Percentiles rank a stretch among this genome's conserved stretches.
Conservation (phyloP, 2,329 filamentous ascomycete genomes). For the Aspergillus terreus region DNA sequence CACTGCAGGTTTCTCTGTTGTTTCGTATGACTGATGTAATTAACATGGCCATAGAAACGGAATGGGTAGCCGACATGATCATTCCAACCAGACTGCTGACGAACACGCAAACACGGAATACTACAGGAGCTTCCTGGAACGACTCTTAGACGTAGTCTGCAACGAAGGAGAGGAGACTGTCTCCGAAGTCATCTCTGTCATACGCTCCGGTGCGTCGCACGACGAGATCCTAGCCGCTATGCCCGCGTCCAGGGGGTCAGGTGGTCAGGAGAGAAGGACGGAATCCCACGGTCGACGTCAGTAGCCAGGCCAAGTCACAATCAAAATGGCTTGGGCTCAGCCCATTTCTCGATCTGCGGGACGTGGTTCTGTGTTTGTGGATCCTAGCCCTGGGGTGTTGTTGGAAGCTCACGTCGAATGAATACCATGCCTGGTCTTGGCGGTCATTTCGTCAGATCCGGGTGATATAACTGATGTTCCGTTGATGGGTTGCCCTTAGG, state of each 20-base stretch:
- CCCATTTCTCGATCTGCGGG: background rate
- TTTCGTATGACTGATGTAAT: background rate
- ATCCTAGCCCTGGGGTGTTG: background rate
- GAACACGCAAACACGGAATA: constrained; percentile 15
- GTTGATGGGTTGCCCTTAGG: background rate
- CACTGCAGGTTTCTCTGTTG: background rate
- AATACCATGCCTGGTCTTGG: background rate
- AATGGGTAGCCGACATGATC: background rate
- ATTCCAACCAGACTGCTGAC: constrained; percentile 4
- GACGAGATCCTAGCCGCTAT: constrained; percentile 21
- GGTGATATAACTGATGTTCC: background rate
- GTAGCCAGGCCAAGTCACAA: background rate
- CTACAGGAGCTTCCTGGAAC: constrained; percentile 23
- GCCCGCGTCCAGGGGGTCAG: constrained; percentile 8
- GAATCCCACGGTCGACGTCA: constrained; percentile 1
- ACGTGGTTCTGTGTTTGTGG: background rate
- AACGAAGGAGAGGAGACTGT: constrained; percentile 21
- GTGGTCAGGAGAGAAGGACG: background rate
- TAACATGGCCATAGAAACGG: constrained; percentile 4
- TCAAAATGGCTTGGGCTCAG: background rate
- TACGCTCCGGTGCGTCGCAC: constrained; percentile 28
- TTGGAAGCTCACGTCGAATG: background rate
- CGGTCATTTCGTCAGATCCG: background rate
- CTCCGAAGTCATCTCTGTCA: constrained; percentile 19
- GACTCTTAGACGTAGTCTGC: constrained; percentile 21